Percentiles rank a stretch among this genome's conserved stretches.
Conservation (phyloP, 257 asterid species). For the Solanum dulcamara region DNA sequence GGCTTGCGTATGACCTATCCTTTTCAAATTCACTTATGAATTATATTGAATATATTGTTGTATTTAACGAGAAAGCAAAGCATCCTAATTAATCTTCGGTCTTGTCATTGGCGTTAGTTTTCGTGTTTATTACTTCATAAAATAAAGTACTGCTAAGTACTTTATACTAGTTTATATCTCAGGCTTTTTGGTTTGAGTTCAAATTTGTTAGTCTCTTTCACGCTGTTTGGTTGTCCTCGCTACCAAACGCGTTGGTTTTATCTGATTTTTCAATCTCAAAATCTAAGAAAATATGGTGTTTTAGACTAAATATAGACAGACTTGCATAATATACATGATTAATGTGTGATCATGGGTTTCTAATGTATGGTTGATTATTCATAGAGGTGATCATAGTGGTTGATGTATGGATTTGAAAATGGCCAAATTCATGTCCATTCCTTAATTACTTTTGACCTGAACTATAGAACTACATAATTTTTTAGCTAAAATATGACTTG, state of each 20-base stretch:
- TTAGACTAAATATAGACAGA: background rate
- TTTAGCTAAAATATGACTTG: background rate
- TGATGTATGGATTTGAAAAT: background rate
- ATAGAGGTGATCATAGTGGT: background rate
- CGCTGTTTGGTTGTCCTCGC: background rate
- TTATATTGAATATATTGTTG: background rate
- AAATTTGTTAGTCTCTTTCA: background rate
- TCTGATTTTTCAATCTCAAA: background rate
- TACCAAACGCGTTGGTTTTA: background rate
- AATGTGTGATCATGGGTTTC: background rate
- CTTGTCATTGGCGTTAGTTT: background rate
- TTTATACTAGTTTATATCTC: background rate
- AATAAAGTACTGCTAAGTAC: background rate
- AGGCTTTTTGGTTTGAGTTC: background rate
- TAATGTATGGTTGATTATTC: background rate
- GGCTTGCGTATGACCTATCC: accelerated
- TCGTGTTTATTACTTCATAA: background rate
- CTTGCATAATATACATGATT: background rate
- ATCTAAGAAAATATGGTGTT: background rate
- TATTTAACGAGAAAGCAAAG: background rate
- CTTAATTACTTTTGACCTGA: background rate
- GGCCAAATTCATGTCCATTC: background rate
- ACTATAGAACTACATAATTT: background rate
- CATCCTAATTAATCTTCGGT: background rate
- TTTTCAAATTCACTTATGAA: background rate